These are phyloP conservation scores for Hippophae rhamnoides DNA, from an alignment of 306 rosid species.

Conservation along the genomic window DNA sequence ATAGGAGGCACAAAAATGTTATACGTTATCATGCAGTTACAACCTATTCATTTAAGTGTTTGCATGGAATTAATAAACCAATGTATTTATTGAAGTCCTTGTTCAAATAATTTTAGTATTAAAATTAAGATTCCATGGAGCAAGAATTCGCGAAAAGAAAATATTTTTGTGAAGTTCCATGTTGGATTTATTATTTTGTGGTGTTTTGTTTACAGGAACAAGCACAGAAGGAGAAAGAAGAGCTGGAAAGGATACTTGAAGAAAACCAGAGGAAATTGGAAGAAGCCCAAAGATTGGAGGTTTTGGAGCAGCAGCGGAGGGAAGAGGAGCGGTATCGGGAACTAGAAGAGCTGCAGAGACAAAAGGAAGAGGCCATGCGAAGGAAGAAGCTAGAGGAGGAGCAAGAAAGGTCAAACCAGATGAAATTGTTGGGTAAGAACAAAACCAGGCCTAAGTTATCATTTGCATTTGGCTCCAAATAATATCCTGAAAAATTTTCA, in stretches of 20 bases:
- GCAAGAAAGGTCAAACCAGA: conserved; percentile 71
- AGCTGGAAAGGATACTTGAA: conserved; percentile 84
- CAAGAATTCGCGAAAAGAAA: too few relatives aligned
- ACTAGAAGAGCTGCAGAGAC: conserved; percentile 97
- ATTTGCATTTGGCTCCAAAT: conserved; percentile 91
- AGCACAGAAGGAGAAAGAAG: conserved; percentile 78
- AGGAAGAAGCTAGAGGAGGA: conserved; percentile 89
- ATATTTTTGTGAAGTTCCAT: too few relatives aligned
- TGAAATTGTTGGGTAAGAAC: conserved; percentile 89
- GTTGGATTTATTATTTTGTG: background rate
- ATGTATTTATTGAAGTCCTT: too few relatives aligned
- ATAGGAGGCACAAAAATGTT: background rate
- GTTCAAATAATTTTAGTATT: too few relatives aligned
- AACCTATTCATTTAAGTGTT: too few relatives aligned
- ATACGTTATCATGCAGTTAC: too few relatives aligned
- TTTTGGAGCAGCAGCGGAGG: conserved; percentile 73
- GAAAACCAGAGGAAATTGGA: conserved; percentile 85
- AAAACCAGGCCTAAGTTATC: conserved; percentile 89
- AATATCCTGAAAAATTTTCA: conserved; percentile 1
- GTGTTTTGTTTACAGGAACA: conserved; percentile 44
- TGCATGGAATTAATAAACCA: too few relatives aligned
- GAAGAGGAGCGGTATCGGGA: conserved; percentile 94
- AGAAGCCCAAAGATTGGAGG: conserved; percentile 86
- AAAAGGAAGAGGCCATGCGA: conserved; percentile 80
- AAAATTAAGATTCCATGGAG: too few relatives aligned